Conservation (phyloP, 2,329 filamentous ascomycete genomes). For the Chalara sp. region DNA sequence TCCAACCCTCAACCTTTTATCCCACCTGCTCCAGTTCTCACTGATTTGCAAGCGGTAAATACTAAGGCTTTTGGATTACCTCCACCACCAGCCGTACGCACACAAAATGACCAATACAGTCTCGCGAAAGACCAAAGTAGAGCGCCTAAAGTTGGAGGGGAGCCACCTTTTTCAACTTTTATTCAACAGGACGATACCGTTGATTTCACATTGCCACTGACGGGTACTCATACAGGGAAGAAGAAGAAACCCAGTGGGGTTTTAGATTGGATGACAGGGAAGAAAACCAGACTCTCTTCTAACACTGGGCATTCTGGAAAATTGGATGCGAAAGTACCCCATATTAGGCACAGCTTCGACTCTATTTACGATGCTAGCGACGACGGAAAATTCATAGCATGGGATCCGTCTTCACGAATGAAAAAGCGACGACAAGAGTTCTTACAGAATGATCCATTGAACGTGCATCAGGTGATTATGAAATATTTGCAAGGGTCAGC, state of each 20-base stretch:
- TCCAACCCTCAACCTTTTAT: no score
- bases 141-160: no score
- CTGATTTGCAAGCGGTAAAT: no score
- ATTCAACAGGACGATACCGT: no score
- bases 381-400: not conserved
- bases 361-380: not conserved
- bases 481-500: conserved; percentile 2
- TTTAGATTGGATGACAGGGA: not conserved
- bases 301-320: not conserved
- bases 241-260: not conserved
- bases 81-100: no score
- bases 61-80: no score
- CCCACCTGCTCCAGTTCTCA: no score
- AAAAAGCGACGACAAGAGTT: not conserved
- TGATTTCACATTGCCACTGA: no score
- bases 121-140: no score
- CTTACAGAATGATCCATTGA: not conserved
- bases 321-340: not conserved
- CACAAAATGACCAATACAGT: no score
- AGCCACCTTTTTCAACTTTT: no score
- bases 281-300: not conserved
- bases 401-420: not conserved
- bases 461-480: conserved; percentile 2
- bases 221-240: not conserved
- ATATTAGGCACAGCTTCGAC: not conserved